A percentile compares a stretch with the other conserved stretches of the same genome.
phyloP scores from a whole-genome alignment of 371 early-diverging fungal species.

The Phascolomyces articulosus region DNA sequence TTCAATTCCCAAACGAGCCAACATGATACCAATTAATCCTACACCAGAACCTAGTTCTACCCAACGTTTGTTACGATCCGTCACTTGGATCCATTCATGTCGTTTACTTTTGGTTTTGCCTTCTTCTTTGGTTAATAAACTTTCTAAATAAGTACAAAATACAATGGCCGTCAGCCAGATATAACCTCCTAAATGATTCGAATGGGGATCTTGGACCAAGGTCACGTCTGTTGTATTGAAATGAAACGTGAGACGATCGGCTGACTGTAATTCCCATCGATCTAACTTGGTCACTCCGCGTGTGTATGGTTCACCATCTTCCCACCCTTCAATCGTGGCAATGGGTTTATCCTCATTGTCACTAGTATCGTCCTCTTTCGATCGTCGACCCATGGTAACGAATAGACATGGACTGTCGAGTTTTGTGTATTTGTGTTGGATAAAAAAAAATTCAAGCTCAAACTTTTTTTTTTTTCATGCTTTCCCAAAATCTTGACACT shows the following conservation, averaged over 20 bases:
- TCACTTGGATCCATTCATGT: slow-evolving; percentile 36
- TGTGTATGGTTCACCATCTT: slow-evolving; percentile 48
- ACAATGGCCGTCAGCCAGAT: slow-evolving; percentile 53
- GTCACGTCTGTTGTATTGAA: slow-evolving; percentile 38
- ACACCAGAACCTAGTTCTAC: slow-evolving; percentile 58
- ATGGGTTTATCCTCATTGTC: background rate
- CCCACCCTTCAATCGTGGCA: slow-evolving; percentile 56
- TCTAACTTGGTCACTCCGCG: slow-evolving; percentile 44
- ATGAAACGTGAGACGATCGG: slow-evolving; percentile 47
- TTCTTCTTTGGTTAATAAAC: slow-evolving; percentile 18
- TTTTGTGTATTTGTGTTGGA: no score
- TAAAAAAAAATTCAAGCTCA: no score
- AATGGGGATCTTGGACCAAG: slow-evolving; percentile 54
- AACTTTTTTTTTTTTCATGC: no score
- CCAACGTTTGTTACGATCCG: slow-evolving; percentile 42
- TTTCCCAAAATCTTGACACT: no score
- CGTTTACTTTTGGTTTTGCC: slow-evolving; percentile 18
- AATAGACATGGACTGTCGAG: no score
- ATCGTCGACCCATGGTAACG: background rate
- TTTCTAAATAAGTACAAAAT: slow-evolving; percentile 46
- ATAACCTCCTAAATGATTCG: slow-evolving; percentile 49
- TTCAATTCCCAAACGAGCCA: slow-evolving; percentile 47
- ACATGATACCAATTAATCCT: slow-evolving; percentile 53
- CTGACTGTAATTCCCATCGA: slow-evolving; percentile 58
- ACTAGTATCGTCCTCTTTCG: background rate